These are phyloP conservation scores for Moniliophthora roreri DNA, from an alignment of 1,284 basidiomycete genomes.

Conservation along the genomic window DNA sequence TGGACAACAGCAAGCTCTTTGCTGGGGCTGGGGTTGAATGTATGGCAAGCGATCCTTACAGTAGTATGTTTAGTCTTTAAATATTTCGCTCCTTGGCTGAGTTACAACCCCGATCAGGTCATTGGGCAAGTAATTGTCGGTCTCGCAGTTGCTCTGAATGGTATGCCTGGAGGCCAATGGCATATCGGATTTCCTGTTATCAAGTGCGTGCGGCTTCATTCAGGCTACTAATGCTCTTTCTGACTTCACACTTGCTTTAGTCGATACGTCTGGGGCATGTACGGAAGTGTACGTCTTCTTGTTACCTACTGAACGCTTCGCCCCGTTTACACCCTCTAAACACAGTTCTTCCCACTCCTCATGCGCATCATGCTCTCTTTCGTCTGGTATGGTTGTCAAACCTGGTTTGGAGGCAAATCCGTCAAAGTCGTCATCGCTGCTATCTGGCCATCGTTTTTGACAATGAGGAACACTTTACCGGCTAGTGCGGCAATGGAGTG, in stretches of 20 bases:
- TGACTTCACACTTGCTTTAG: slow-evolving; percentile 25
- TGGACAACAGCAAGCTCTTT: background rate
- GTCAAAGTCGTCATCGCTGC: slow-evolving; percentile 33
- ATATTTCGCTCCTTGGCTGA: background rate
- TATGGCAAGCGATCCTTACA: slow-evolving; percentile 29
- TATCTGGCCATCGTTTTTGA: slow-evolving; percentile 29
- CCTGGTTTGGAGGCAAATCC: slow-evolving; percentile 32
- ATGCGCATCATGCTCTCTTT: slow-evolving; percentile 31
- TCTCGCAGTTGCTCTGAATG: slow-evolving; percentile 25
- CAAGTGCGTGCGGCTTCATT: background rate
- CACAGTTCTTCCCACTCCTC: slow-evolving; percentile 25
- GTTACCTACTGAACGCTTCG: too few relatives aligned
- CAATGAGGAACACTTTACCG: slow-evolving; percentile 29
- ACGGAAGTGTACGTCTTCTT: slow-evolving; percentile 6
- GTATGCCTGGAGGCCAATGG: slow-evolving; percentile 31
- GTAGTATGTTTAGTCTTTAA: slow-evolving; percentile 4
- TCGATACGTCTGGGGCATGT: slow-evolving; percentile 29
- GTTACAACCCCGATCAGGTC: background rate
- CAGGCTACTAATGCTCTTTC: background rate
- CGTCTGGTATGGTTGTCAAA: slow-evolving; percentile 29
- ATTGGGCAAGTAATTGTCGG: slow-evolving; percentile 15
- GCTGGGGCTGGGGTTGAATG: slow-evolving; percentile 28
- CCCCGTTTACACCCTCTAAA: too few relatives aligned
- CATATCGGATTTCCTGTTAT: slow-evolving; percentile 25
- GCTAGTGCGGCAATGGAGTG: slow-evolving; percentile 28